Evolutionary conservation across 2,329 filamentous ascomycete species (phyloP), one percentile per base, ranked within the genome.

Genomic region (Coniochaeta sp.): DNA sequence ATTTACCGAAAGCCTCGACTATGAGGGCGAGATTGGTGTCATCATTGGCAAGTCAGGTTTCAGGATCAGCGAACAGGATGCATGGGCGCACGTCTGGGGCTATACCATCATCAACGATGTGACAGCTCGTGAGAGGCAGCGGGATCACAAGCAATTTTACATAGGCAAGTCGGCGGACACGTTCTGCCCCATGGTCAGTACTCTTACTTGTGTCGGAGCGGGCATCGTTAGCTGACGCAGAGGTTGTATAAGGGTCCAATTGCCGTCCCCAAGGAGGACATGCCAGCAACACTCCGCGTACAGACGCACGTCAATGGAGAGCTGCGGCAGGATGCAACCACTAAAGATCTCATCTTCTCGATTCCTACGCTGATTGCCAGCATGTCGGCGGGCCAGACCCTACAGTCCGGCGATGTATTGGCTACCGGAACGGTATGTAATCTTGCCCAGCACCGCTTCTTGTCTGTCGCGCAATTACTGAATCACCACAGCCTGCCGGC

Each of bases 111-210:
- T 83, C 63, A 83, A 83, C 61, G 80, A 83, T 58, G 66, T 83
- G 60, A 81, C 80, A 12, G 79, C 80, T 0, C 70, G 80, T 2
- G 78, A 82, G 62, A 69, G 73, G 40, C 81, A 83, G 68, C 69
- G 79, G 16, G 79, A 83, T 62, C 82, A 85, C 61, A 84, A 85
- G 67, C 83, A 86, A 62, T 85, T 84, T 67, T 85, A 79, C 60
- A 77, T 86, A 57, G 82, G 82, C 9, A 85, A 85, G 66, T 81
- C 77, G 0, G 70, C 76, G 0, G 81, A 85, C 66, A 82, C 80
- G 0, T 84, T 79, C 63, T 84, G 81, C 62, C 81, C 81, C 0
- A 83, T 84, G 73, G 77, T 79, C 63, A 47, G 59, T 50, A 57
- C n/a, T 6, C 31, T 28, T 33, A 4, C 31, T 22, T 22, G 31